Evolutionary conservation across 441 rosid genomes (phyloP).

Genomic region (Euphorbia schlechtendalii): DNA sequence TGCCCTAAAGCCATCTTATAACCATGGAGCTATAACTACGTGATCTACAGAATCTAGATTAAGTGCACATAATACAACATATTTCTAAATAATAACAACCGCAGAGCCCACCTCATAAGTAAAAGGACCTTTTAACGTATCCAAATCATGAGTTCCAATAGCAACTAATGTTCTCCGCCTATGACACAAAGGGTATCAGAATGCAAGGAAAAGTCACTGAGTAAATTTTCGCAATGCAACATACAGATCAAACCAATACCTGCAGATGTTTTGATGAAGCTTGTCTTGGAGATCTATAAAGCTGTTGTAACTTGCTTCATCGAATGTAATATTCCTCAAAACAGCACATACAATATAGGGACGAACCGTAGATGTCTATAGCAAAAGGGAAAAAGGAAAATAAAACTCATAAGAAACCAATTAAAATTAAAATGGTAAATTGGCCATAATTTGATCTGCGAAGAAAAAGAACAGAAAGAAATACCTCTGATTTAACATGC

Average conservation of each 20-base stretch:
- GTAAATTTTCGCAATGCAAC: background rate
- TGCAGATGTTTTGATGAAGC: constrained; percentile 92
- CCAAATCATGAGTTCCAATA: constrained; percentile 97
- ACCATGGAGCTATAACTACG: background rate
- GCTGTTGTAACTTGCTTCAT: constrained; percentile 87
- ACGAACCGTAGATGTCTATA: constrained; percentile 67
- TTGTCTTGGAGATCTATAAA: constrained; percentile 97
- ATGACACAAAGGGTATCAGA: constrained; percentile 19
- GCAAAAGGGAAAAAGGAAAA: constrained; percentile 1
- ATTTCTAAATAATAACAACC: background rate
- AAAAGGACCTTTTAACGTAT: constrained; percentile 78
- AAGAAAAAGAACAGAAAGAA: background rate
- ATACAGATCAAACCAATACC: constrained; percentile 35
- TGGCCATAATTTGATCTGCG: background rate
- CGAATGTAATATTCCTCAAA: constrained; percentile 70
- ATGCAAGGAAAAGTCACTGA: constrained; percentile 3
- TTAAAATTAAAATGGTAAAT: constrained; percentile 6
- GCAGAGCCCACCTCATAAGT: constrained; percentile 69
- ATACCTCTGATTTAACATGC: constrained; percentile 73
- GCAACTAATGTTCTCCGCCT: constrained; percentile 92
- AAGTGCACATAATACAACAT: background rate
- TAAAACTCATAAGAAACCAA: constrained; percentile 3
- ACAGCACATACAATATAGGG: constrained; percentile 81
- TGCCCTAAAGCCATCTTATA: no score
- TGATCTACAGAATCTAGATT: background rate